These are phyloP conservation scores for Evernia prunastri DNA, from an alignment of 495 filamentous ascomycete genomes.

Conservation along the genomic window DNA sequence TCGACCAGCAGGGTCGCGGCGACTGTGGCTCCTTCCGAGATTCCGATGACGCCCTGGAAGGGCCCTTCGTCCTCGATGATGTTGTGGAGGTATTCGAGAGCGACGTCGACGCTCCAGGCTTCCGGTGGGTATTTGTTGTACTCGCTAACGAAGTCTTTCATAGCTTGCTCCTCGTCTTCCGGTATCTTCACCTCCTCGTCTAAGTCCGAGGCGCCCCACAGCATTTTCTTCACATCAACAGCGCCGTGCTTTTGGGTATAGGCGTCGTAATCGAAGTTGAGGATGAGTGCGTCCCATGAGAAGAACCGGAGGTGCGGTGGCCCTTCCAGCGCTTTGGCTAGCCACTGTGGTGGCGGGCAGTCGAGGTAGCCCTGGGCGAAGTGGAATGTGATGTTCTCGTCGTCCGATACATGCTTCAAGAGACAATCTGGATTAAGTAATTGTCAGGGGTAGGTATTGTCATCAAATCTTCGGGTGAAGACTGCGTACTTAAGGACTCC, in stretches of 20 bases:
- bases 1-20: slow-evolving; percentile 16
- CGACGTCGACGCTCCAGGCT: not conserved
- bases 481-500: not conserved
- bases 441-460: not conserved
- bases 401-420: not conserved
- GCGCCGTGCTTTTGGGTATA: not conserved
- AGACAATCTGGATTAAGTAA: not conserved
- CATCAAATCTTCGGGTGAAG: not conserved
- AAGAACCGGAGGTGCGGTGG: not conserved
- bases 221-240: not conserved
- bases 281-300: not conserved
- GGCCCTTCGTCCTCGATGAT: slow-evolving; percentile 30
- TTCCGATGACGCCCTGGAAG: slow-evolving; percentile 36
- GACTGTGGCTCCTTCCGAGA: slow-evolving; percentile 36
- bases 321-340: not conserved
- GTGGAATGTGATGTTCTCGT: not conserved
- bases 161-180: not conserved
- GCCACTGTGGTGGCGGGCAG: not conserved
- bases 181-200: too few species aligned
- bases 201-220: too few species aligned
- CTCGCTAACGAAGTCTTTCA: not conserved
- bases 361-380: slow-evolving; percentile 1
- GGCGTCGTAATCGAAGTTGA: not conserved
- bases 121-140: not conserved
- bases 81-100: slow-evolving; percentile 18